Evolutionary conservation across 441 rosid species (phyloP).

Genomic region (Populus hybrid): DNA sequence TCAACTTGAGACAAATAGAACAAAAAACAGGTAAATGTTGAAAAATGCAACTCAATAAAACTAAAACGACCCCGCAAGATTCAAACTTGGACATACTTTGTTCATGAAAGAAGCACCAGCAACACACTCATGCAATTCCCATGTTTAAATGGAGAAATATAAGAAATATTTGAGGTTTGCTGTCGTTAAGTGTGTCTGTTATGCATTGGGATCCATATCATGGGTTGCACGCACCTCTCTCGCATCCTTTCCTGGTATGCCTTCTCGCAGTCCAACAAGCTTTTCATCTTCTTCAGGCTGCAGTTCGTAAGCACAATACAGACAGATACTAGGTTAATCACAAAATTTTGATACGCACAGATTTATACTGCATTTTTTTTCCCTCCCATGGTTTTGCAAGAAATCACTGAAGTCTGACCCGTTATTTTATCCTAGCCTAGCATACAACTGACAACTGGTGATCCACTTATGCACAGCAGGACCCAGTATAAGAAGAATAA

Average conservation of each 20-base stretch:
- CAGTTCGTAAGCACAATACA: conserved; percentile 9
- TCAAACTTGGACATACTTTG: neutral
- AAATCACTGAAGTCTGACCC: neutral
- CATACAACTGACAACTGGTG: neutral
- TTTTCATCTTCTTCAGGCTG: conserved; percentile 98
- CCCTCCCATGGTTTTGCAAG: neutral
- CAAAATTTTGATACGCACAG: neutral
- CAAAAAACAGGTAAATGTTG: neutral
- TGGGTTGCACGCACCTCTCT: conserved; percentile 63
- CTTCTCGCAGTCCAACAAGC: conserved; percentile 92
- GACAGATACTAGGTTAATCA: neutral
- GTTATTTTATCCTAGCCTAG: neutral
- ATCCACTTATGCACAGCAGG: neutral
- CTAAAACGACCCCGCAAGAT: neutral
- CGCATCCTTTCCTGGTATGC: conserved; percentile 93
- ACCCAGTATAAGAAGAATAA: neutral
- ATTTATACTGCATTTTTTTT: neutral
- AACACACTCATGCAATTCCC: neutral
- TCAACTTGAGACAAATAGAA: neutral
- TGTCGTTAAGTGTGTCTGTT: neutral
- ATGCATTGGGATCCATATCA: neutral
- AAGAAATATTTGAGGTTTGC: neutral
- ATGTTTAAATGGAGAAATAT: neutral
- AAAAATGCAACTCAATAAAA: neutral
- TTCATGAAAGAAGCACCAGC: no score